Evolutionary conservation across 75 land plant species (phyloP), one percentile per base, ranked within the genome.

Genomic region (Ceratopteris richardii): DNA sequence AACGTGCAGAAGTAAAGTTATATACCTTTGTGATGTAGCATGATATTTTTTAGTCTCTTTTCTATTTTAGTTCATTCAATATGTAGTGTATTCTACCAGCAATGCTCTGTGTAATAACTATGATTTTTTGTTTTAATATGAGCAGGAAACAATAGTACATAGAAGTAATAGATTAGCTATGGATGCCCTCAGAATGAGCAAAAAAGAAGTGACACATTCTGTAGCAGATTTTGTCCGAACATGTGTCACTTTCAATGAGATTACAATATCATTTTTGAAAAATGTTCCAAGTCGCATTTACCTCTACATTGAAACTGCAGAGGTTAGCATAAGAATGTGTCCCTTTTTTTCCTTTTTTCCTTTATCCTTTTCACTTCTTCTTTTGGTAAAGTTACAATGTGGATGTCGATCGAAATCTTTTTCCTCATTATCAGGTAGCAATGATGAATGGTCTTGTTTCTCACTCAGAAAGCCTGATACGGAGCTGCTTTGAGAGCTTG

Each of bases 191-290:
- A 82, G 66, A 60, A 58, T 65, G 46, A 62, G 48, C 33, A 82
- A 73, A 54, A 74, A 63, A 25, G 65, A 41, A 11, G 56, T 58
- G 23, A 72, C 43, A n/a, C 70, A 65, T 50, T 48, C 51, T 54
- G 48, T 61, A 0, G 53, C 26, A 12, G 77, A 69, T 55, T 85
- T 88, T 64, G 64, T 79, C 11, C 85, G 72, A 67, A 69, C 81
- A 20, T 88, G 94, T 61, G 55, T 85, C 25, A 74, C 85, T 26
- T 88, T 85, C 64, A 75, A 73, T 70, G 94, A 82, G 56, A 79
- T 82, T 10, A 82, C 94, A 46, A 76, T 88, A 61, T 84, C 94
- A 23, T 79, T 83, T 20, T 66, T 85, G 42, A 59, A 56, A 30
- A 60, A 44, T 56, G 51, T 61, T 28, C 21, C 63, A n/a, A 64